Conservation (phyloP, 2,329 filamentous ascomycete genomes). For the Ophiostoma tasmaniense region DNA sequence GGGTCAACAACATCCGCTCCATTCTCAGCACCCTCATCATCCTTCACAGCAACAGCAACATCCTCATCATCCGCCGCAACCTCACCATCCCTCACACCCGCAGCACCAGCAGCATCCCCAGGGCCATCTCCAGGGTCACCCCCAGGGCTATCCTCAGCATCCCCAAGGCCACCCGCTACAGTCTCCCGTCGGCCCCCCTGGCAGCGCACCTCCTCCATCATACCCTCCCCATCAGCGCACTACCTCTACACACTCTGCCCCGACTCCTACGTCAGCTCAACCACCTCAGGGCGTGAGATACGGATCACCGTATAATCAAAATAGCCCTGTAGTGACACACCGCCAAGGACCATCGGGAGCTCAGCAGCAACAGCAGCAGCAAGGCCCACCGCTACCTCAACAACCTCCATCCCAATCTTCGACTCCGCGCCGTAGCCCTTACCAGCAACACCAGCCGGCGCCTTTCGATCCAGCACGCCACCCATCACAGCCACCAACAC, state of each 20-base stretch:
- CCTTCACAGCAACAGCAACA: background rate
- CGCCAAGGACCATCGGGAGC: background rate
- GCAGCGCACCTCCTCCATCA: background rate
- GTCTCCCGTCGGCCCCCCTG: background rate
- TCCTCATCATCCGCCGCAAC: background rate
- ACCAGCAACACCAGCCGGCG: background rate
- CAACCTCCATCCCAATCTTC: background rate
- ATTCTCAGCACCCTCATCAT: background rate
- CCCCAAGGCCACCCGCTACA: background rate
- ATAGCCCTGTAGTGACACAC: constrained; percentile 8
- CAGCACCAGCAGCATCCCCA: constrained; percentile 12
- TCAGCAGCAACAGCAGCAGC: background rate
- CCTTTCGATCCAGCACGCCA: constrained; percentile 4
- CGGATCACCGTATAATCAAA: background rate
- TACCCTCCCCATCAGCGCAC: constrained; percentile 7
- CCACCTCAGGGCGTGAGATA: background rate
- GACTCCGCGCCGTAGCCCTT: background rate
- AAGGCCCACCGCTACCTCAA: background rate
- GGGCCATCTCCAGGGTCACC: constrained; percentile 9
- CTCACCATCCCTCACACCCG: background rate
- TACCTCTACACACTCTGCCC: background rate
- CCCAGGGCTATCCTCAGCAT: background rate
- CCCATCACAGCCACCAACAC: background rate
- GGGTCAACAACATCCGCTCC: background rate
- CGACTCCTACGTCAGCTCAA: background rate